Percentiles rank a stretch among this genome's conserved stretches.
Evolutionary conservation across 345 rosid genomes (phyloP).

Genomic region (Reutealis trisperma): DNA sequence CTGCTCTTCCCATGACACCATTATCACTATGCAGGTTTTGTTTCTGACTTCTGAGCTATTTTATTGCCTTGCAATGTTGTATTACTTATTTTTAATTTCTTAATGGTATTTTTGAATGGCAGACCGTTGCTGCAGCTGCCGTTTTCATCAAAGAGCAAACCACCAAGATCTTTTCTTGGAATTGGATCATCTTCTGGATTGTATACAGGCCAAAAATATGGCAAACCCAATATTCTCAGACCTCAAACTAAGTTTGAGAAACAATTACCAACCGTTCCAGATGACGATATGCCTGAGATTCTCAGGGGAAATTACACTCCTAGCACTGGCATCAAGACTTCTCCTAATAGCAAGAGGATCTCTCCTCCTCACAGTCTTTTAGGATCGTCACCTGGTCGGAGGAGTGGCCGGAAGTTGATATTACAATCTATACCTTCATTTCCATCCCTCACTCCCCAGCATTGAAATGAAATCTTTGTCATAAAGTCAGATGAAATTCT

Average conservation of each 20-base stretch:
- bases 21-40: slow-evolving; percentile 65
- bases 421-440: slow-evolving; percentile 89
- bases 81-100: slow-evolving; percentile 5
- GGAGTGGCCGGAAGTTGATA: slow-evolving; percentile 87
- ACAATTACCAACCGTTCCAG: slow-evolving; percentile 44
- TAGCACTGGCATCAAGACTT: slow-evolving; percentile 46
- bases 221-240: slow-evolving; percentile 43
- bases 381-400: slow-evolving; percentile 58
- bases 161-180: slow-evolving; percentile 57
- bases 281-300: slow-evolving; percentile 68
- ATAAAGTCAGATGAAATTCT: slow-evolving; percentile 22
- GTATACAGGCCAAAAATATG: slow-evolving; percentile 36
- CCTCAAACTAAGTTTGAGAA: slow-evolving; percentile 51
- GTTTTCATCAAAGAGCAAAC: slow-evolving; percentile 66
- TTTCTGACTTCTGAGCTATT: slow-evolving; percentile 1
- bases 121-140: slow-evolving; percentile 71
- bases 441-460: slow-evolving; percentile 91
- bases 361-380: slow-evolving; percentile 72
- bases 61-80: neutral
- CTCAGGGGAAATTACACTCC: slow-evolving; percentile 54
- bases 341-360: slow-evolving; percentile 97
- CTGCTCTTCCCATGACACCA: slow-evolving; percentile 75
- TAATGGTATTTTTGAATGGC: slow-evolving; percentile 24
- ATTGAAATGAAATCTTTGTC: slow-evolving; percentile 39
- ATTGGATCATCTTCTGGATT: slow-evolving; percentile 48